A percentile compares a stretch with the other conserved stretches of the same genome.
Evolutionary conservation across 441 rosid genomes (phyloP).

Genomic region (Croton setiger): DNA sequence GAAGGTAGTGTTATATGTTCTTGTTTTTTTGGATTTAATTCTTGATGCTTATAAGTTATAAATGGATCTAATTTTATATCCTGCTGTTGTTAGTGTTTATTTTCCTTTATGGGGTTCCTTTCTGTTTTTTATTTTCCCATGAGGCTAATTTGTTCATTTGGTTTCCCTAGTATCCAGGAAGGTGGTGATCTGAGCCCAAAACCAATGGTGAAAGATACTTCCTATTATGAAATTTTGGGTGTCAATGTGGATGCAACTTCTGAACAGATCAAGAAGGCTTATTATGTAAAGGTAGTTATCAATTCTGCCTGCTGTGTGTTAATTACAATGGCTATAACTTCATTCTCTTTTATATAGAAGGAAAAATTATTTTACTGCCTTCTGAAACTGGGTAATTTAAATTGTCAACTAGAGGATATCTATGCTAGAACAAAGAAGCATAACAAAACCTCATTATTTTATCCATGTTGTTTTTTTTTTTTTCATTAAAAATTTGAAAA

Average conservation of each 20-base stretch:
- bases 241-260: slow-evolving; percentile 68
- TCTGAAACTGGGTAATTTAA: background rate
- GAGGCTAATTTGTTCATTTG: slow-evolving; percentile 24
- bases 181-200: slow-evolving; percentile 9
- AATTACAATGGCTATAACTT: background rate
- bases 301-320: background rate
- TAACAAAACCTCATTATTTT: background rate
- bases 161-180: slow-evolving; percentile 13
- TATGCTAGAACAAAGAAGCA: background rate
- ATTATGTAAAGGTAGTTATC: slow-evolving; percentile 57
- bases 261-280: slow-evolving; percentile 93
- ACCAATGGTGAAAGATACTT: slow-evolving; percentile 65
- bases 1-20: background rate
- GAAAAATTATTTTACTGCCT: background rate
- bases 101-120: background rate
- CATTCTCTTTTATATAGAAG: background rate
- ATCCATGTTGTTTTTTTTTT: background rate
- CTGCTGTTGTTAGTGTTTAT: background rate
- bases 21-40: background rate
- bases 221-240: slow-evolving; percentile 73
- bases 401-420: background rate
- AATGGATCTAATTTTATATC: background rate
- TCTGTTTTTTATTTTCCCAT: slow-evolving; percentile 6
- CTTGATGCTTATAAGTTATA: slow-evolving; percentile 2
- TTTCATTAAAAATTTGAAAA: background rate